Conservation (phyloP, 306 rosid species). For the Fagus crenata region DNA sequence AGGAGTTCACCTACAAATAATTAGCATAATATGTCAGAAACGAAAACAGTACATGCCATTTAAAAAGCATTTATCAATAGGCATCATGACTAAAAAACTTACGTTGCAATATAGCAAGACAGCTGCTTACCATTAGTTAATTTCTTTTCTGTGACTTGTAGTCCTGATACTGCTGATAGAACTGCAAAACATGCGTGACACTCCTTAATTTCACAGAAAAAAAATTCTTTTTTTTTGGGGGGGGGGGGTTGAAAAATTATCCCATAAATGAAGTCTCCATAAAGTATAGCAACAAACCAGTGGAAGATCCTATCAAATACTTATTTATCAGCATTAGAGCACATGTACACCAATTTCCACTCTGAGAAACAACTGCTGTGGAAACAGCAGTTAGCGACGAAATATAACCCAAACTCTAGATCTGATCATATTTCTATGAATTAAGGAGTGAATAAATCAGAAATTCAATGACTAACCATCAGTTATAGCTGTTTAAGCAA, state of each 20-base stretch:
- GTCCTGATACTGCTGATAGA: slow-evolving; percentile 77
- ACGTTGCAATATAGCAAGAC: slow-evolving; percentile 4
- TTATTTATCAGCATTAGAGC: neutral
- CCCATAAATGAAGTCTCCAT: neutral
- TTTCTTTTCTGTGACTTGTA: slow-evolving; percentile 58
- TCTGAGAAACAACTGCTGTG: neutral
- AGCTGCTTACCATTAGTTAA: slow-evolving; percentile 51
- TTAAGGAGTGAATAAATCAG: neutral
- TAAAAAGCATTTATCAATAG: slow-evolving; percentile 11
- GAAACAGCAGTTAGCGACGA: neutral
- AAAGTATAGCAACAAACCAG: neutral
- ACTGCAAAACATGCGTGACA: slow-evolving; percentile 49
- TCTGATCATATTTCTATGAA: neutral
- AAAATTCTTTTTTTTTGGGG: neutral
- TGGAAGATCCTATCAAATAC: neutral
- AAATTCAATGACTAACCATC: neutral
- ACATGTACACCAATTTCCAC: neutral
- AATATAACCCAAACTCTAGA: slow-evolving; percentile 1
- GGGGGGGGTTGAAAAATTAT: neutral
- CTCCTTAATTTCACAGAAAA: slow-evolving; percentile 3
- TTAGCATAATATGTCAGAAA: slow-evolving; percentile 13
- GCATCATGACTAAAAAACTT: slow-evolving; percentile 7
- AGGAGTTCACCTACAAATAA: slow-evolving; percentile 61
- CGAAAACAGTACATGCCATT: slow-evolving; percentile 10
- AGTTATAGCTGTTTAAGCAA: neutral